Base-by-base conservation (phyloP, 2,329 filamentous ascomycete genomes). In the Ceratocystis ficicola region DNA sequence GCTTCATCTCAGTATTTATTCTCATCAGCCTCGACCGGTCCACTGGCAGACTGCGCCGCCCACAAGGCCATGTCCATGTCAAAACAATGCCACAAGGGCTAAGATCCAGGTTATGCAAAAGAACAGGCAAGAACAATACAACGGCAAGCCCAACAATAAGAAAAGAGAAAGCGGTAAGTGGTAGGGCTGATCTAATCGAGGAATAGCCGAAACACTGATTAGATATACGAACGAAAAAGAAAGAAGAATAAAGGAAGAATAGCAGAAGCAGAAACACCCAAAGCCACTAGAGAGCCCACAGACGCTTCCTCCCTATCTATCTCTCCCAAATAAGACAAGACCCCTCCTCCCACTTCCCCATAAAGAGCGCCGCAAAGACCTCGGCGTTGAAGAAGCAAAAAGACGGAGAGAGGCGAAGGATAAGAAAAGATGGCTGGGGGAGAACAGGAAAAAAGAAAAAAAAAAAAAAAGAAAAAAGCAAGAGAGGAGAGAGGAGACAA, bases 151-250 rank as follows among this genome's bases (percentile, higher is more conserved):
- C 44, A 50, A 50, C 46, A 50, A 20, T 50, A 22, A 22, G n/a
- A 50, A n/a, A 3, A 15, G 2, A n/a, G 46, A 57, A 57, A 28
- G 22, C 22, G 25, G 32, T 1, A 57, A 25, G 22, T 57, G 50
- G 50, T 57, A 57, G 50, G 50, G 50, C 50, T 57, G 50, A 57
- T 57, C 50, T 57, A 28, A 57, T 57, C 22, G 17, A 57, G 50
- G 50, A 57, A 57, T 57, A 57, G 22, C 50, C 50, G 50, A 57
- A 57, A 57, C 50, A 22, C 50, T 30, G 50, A 50, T 50, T 22
- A 20, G 46, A 50, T 50, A 22, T 50, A 50, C 22, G 46, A 50
- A 10, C 17, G n/a, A 22, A 50, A 22, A 22, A 48, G 44, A 20
- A 46, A 17, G 44, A 46, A 20, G 1, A 30, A 30, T 5, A 7